Evolutionary conservation across 495 filamentous ascomycete genomes (phyloP), one percentile per base, ranked within the genome.

Genomic region (Cryomyces minteri): DNA sequence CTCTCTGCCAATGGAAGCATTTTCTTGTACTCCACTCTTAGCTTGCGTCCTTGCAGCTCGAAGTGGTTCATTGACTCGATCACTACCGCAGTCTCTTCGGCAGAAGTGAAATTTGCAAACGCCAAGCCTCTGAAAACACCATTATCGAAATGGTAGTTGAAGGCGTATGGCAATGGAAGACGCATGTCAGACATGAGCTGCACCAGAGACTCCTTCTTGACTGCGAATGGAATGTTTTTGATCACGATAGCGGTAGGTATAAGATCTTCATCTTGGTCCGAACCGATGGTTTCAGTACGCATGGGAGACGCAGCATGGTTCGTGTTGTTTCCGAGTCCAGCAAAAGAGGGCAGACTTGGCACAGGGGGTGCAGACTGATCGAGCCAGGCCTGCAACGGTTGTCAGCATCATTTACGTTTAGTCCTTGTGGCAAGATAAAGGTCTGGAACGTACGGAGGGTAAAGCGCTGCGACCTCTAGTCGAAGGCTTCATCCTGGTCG

Each of bases 81-180:
- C 32, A 96, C 90, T 30, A 75, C 70, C 9, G 80, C 81, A 0
- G 90, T 98, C 56, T 98, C 90, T 47, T 94, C 80, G 2, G 90
- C 74, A 12, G 84, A 94, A 8, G 90, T 93, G 62, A 98, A 98
- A 64, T 98, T 98, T 62, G 90, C 90, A 61, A 98, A 98, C 7
- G 90, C 90, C 41, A 98, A 70, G 14, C 90, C 90, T 47, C 90
- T 73, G 66, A 98, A 98, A 14, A 98, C 88, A 18, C 90, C 90
- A 56, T 94, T 92, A 58, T 98, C 90, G 59, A 98, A 98, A 61
- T 98, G 90, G 54, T 98, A 98, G 64, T 98, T 98, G 72, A 98
- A 98, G 4, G 90, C 90, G 58, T 98, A 98, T 0, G 90, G 90
- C 36, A 95, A 74, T 1, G 90, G 90, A 31, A 96, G 71, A 46